Conservation (phyloP, 2,329 filamentous ascomycete species). For the Annulohypoxylon truncatum region DNA sequence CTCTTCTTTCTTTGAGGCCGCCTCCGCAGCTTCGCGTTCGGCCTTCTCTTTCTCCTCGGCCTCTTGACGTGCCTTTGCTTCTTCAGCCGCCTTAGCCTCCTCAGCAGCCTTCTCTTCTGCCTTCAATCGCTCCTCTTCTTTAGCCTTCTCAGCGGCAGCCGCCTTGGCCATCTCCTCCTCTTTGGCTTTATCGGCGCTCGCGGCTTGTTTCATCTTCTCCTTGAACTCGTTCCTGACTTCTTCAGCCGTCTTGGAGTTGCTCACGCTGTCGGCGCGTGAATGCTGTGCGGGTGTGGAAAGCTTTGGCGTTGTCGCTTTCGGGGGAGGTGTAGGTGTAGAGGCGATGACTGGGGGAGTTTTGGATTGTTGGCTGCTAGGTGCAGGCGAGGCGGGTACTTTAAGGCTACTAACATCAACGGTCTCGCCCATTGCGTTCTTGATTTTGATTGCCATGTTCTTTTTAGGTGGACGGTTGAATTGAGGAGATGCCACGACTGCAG, state of each 20-base stretch:
- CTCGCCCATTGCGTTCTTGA: constrained; percentile 86
- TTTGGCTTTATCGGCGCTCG: constrained; percentile 57
- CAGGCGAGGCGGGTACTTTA: constrained; percentile 68
- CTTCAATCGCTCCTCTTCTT: constrained; percentile 42
- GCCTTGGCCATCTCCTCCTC: constrained; percentile 57
- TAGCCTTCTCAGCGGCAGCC: constrained; percentile 49
- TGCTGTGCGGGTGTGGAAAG: constrained; percentile 71
- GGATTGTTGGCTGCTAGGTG: constrained; percentile 64
- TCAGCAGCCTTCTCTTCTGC: constrained; percentile 46
- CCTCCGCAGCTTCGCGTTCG: constrained; percentile 46
- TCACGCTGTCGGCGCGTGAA: constrained; percentile 75
- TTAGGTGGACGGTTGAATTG: constrained; percentile 63
- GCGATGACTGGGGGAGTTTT: constrained; percentile 78
- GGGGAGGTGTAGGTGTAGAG: constrained; percentile 82
- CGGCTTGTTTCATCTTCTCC: constrained; percentile 77
- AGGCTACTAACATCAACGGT: constrained; percentile 75
- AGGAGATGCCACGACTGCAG: constrained; percentile 56
- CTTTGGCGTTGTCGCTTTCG: constrained; percentile 73
- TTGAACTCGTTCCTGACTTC: constrained; percentile 87
- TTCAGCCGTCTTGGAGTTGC: constrained; percentile 76
- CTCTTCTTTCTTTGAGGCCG: constrained; percentile 48
- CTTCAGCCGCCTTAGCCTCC: constrained; percentile 51
- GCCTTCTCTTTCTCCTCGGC: constrained; percentile 46
- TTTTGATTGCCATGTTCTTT: constrained; percentile 81
- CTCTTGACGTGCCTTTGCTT: constrained; percentile 49